Evolutionary conservation across 805 yeast species (phyloP).

Genomic region (Middelhovenomyces tepae): DNA sequence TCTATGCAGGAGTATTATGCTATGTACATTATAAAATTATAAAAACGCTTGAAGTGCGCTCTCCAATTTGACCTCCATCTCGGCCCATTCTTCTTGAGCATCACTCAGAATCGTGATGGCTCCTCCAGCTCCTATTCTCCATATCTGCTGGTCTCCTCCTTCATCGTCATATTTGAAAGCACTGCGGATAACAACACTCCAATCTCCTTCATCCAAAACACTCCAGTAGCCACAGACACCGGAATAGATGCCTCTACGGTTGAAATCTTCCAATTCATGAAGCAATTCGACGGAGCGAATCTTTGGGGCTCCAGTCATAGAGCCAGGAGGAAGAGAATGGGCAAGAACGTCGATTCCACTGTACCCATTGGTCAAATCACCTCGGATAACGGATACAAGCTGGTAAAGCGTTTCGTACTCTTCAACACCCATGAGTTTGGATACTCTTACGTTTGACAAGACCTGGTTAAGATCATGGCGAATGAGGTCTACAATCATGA

Average conservation of each 20-base stretch:
- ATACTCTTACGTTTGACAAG: slow-evolving; percentile 55
- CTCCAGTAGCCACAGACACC: slow-evolving; percentile 98
- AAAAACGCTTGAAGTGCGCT: slow-evolving; percentile 69
- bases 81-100: slow-evolving; percentile 82
- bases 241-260: slow-evolving; percentile 74
- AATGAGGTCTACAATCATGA: slow-evolving; percentile 94
- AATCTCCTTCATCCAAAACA: slow-evolving; percentile 74
- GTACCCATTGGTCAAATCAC: slow-evolving; percentile 37
- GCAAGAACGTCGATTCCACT: slow-evolving; percentile 73
- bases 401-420: slow-evolving; percentile 89
- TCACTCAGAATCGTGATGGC: slow-evolving; percentile 88
- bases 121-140: slow-evolving; percentile 98
- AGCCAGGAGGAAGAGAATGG: slow-evolving; percentile 89
- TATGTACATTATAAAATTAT: slow-evolving; percentile 2
- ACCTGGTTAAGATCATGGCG: slow-evolving; percentile 80
- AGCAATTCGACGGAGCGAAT: slow-evolving; percentile 81
- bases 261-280: slow-evolving; percentile 43
- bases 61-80: slow-evolving; percentile 71
- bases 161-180: slow-evolving; percentile 58
- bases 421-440: slow-evolving; percentile 82
- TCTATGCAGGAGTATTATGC: not conserved
- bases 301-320: slow-evolving; percentile 99
- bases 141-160: slow-evolving; percentile 27
- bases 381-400: slow-evolving; percentile 80
- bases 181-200: slow-evolving; percentile 93